Conservation (phyloP, 177 flowering plant species). For the Telopea speciosissima region DNA sequence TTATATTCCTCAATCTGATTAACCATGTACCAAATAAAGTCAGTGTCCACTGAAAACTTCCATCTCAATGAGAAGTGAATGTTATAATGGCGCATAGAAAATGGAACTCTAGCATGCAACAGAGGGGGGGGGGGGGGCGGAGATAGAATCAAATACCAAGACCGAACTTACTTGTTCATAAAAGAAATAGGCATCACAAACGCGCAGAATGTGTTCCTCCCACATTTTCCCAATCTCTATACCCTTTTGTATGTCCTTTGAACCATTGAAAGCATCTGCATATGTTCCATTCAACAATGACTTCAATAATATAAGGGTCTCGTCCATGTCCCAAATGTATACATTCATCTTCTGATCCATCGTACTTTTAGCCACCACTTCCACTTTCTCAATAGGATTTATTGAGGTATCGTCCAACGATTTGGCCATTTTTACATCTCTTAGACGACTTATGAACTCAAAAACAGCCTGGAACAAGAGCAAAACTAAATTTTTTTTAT, state of each 20-base stretch:
- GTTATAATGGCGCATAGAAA: too few species aligned
- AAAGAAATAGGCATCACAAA: conserved; percentile 69
- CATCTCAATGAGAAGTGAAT: too few species aligned
- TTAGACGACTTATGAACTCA: neutral
- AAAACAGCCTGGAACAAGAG: conserved; percentile 15
- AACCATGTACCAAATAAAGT: conserved; percentile 6
- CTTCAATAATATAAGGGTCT: conserved; percentile 61
- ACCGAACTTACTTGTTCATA: conserved; percentile 64
- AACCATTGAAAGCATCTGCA: conserved; percentile 61
- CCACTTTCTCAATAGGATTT: neutral
- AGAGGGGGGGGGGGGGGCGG: too few species aligned
- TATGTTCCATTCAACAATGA: conserved; percentile 78
- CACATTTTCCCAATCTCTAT: conserved; percentile 67
- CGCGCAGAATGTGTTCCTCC: conserved; percentile 73
- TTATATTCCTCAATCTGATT: conserved; percentile 78
- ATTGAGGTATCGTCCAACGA: conserved; percentile 7
- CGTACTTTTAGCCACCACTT: conserved; percentile 7
- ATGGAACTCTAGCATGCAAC: too few species aligned
- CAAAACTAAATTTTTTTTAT: neutral
- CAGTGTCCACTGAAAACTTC: neutral
- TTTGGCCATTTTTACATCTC: conserved; percentile 20
- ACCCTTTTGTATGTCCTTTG: conserved; percentile 67
- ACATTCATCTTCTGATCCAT: conserved; percentile 42
- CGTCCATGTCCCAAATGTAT: conserved; percentile 97
- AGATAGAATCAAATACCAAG: neutral